Conservation (phyloP, 2,329 filamentous ascomycete genomes). For the Penicillium thymicola region DNA sequence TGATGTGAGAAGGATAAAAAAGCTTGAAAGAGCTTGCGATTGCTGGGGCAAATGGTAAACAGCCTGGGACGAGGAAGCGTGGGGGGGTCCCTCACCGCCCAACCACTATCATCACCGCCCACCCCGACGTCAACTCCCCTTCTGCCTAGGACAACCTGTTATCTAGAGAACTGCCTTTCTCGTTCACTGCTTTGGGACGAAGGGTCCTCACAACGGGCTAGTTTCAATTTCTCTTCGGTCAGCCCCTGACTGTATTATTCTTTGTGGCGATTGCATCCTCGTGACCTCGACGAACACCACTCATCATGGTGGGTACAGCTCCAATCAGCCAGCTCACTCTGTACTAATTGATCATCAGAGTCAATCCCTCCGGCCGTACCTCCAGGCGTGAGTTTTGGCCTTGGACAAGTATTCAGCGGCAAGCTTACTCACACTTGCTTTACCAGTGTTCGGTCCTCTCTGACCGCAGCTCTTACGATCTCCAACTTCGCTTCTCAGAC, state of each 20-base stretch:
- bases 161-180: background rate
- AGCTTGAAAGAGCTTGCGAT: slow-evolving; percentile 9
- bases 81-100: slow-evolving; percentile 34
- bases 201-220: background rate
- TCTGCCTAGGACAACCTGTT: slow-evolving; percentile 16
- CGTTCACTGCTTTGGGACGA: background rate
- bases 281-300: slow-evolving; percentile 4
- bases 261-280: background rate
- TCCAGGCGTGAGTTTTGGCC: slow-evolving; percentile 42
- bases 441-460: slow-evolving; percentile 85
- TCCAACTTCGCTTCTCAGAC: slow-evolving; percentile 98
- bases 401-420: slow-evolving; percentile 73
- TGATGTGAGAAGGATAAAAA: slow-evolving; percentile 3
- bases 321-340: background rate
- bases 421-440: slow-evolving; percentile 66
- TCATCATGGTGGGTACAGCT: slow-evolving; percentile 29
- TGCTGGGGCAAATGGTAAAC: slow-evolving; percentile 16
- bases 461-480: slow-evolving; percentile 88
- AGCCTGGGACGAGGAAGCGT: slow-evolving; percentile 20
- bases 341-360: slow-evolving; percentile 9
- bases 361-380: slow-evolving; percentile 25
- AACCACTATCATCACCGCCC: slow-evolving; percentile 26
- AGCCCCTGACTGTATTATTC: background rate
- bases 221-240: background rate
- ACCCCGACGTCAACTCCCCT: slow-evolving; percentile 18